Evolutionary conservation across 495 filamentous ascomycete species (phyloP).

Genomic region (Daldinia bambusicola): DNA sequence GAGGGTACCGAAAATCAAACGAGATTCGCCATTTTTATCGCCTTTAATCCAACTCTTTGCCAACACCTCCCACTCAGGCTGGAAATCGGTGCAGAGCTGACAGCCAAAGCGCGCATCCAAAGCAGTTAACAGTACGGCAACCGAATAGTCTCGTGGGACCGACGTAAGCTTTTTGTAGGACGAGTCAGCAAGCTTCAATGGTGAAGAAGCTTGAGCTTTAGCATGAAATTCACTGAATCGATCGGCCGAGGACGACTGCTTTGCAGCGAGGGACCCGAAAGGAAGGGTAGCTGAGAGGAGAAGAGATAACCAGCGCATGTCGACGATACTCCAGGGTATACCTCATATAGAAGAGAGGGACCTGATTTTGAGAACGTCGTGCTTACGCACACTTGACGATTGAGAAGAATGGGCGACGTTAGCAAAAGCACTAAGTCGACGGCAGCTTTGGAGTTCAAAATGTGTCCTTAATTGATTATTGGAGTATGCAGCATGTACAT

Average conservation of each 20-base stretch:
- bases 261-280: constrained; percentile 65
- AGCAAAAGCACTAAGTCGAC: constrained; percentile 12
- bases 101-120: constrained; percentile 87
- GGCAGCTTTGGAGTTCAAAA: constrained; percentile 34
- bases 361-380: constrained; percentile 6
- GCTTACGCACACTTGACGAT: constrained; percentile 26
- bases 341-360: constrained; percentile 12
- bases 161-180: constrained; percentile 79
- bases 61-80: constrained; percentile 93
- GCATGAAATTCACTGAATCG: constrained; percentile 74
- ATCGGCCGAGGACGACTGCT: constrained; percentile 60
- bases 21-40: constrained; percentile 74
- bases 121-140: constrained; percentile 87
- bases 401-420: constrained; percentile 14
- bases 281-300: constrained; percentile 66
- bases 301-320: constrained; percentile 67
- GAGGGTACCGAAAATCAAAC: constrained; percentile 83
- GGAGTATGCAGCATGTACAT: constrained; percentile 25
- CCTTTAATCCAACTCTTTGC: constrained; percentile 87
- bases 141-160: constrained; percentile 82
- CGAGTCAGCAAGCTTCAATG: constrained; percentile 79
- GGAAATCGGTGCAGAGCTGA: constrained; percentile 85
- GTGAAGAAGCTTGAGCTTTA: constrained; percentile 70
- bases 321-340: constrained; percentile 40
- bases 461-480: constrained; percentile 50